Base-by-base conservation (phyloP, 2,329 filamentous ascomycete species). In the Aureobasidium lini region DNA sequence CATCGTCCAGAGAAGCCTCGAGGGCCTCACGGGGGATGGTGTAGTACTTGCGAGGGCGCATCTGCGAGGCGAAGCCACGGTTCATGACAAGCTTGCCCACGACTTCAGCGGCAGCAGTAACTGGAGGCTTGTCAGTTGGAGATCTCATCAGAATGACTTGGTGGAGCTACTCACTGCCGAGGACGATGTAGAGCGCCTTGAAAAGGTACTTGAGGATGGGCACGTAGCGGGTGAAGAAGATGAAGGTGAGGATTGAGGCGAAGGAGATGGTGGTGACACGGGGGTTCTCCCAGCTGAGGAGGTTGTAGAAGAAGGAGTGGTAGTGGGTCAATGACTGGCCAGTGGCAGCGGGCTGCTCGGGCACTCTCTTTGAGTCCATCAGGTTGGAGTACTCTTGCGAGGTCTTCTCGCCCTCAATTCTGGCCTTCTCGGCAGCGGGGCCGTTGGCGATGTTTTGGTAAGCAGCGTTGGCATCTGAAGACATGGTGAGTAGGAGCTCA, bases 221-320 rank as follows among this genome's bases (percentile, higher is more conserved):
- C 39, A 86, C 75, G 71, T 85, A 87, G 69, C 84, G 82, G 63
- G 77, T 77, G 64, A 81, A 79, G 71, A 87, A 81, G 72, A 87
- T 86, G 73, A 84, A 79, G 65, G 75, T 65, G 63, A 86, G 73
- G 59, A 80, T 77, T 60, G 75, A 74, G 60, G 74, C 77, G 69
- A 81, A 87, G 64, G 82, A 81, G 69, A 84, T 79, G 63, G 78
- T 81, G 62, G 84, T 86, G 43, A 83, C 82, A 67, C 83, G 80
- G 60, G 84, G 83, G 74, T 84, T 84, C 72, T 85, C 82, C 84
- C 84, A 86, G 75, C 82, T 85, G 67, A 87, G 70, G 49, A 86
- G 77, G 66, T 81, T 83, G 73, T 86, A 86, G 73, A 87, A 81
- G 74, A 85, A 76, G 66, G 83, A 85, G 72, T 86, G 84, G 73